Evolutionary conservation across 768 basidiomycete species (phyloP).

Genomic region (Sporobolomyces phaffii): DNA sequence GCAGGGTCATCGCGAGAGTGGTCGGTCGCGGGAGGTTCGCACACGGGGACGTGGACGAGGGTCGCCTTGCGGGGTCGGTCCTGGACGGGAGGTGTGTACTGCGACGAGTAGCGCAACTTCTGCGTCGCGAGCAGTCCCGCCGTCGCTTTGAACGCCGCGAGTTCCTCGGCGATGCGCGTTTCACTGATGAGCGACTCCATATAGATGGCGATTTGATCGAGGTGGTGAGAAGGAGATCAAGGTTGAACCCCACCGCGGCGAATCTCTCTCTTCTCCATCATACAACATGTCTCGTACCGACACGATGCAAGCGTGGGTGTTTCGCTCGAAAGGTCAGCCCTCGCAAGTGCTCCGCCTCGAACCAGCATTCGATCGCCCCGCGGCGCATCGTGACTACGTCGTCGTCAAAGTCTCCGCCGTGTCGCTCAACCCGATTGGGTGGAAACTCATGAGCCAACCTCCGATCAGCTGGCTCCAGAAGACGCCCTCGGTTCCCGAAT

Average conservation of each 20-base stretch:
- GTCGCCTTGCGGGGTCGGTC: conserved; percentile 45
- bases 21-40: conserved; percentile 42
- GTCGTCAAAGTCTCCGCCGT: conserved; percentile 55
- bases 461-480: conserved; percentile 48
- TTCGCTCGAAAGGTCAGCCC: conserved; percentile 43
- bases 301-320: conserved; percentile 39
- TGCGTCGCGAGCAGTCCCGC: conserved; percentile 44
- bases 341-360: conserved; percentile 44
- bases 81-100: conserved; percentile 44
- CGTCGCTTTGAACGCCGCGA: conserved; percentile 46
- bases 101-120: conserved; percentile 44
- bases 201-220: neutral
- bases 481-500: conserved; percentile 56
- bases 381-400: conserved; percentile 50
- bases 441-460: conserved; percentile 58
- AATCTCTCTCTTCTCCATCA: neutral
- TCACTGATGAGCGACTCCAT: conserved; percentile 44
- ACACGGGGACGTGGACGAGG: conserved; percentile 42
- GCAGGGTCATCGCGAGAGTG: neutral
- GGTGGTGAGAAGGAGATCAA: neutral
- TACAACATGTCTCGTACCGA: neutral
- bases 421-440: conserved; percentile 63
- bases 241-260: too few relatives aligned
- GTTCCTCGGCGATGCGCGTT: conserved; percentile 43
- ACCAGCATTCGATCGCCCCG: conserved; percentile 38